Base-by-base conservation (phyloP, 768 basidiomycete species). In the Hydnum rufescens region DNA sequence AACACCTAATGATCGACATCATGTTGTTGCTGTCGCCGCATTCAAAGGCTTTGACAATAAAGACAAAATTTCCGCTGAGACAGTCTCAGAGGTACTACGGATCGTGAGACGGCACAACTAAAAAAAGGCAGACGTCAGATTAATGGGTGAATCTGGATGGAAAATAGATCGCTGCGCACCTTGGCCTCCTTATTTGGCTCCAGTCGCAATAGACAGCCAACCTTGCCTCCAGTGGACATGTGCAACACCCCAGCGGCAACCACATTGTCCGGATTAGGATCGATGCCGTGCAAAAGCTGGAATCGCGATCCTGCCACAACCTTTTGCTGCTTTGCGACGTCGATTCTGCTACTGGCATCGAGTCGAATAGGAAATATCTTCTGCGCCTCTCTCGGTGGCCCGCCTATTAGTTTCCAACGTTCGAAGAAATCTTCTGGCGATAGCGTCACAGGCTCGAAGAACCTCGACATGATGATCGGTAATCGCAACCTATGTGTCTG, bases 101-200 rank as follows among this genome's bases (percentile, higher is more conserved):
- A 96, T 75, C 4, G 95, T 99, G 55, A 97, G 62, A 32, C 95
- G 82, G 66, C 89, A 96, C 31, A 96, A 70, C 86, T 93, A 61
- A 25, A 42, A 47, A 34, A 42, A 28, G 22, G 13, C 13, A 22
- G 13, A 13, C 13, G 22, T 39, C 13, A 13, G 22, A 39, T 39
- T 1, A 13, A 13, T 13, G 13, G 13, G 36, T 22, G 13, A 39
- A 22, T 13, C 36, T 13, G 13, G 36, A 13, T 39, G 13, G 36
- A 22, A 22, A 39, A n/a, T n/a, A n/a, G n/a, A n/a, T n/a, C n/a
- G n/a, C n/a, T n/a, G 54, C 73, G 49, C 61, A 88, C 89, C 74
- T 95, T 93, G 26, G 93, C 95, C 55, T 95, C 90, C 51, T 77
- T 75, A 67, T 96, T 99, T 2, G 95, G 95, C 65, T 99, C 95